Percentiles rank a stretch among this genome's conserved stretches.
phyloP scores from a whole-genome alignment of 2,329 filamentous ascomycete species.

The Diaporthe batatas region DNA sequence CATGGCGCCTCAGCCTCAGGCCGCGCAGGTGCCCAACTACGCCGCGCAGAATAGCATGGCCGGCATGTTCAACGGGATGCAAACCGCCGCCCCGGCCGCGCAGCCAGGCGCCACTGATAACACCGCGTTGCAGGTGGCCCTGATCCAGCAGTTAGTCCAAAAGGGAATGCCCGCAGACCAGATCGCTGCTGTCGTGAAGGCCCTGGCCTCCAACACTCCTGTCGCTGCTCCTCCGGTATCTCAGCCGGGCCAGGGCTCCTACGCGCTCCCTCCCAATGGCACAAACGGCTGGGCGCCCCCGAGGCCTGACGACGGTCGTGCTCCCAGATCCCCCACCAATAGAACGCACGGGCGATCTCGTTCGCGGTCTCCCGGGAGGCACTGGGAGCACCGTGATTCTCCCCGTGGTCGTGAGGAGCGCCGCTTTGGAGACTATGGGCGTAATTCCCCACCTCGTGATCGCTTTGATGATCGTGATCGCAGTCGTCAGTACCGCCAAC shows the following conservation, averaged over 20 bases:
- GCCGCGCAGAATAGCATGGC: conserved; percentile 47
- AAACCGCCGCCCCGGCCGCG: conserved; percentile 51
- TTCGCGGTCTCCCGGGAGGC: conserved; percentile 83
- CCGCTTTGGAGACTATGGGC: conserved; percentile 80
- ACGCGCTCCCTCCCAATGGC: conserved; percentile 49
- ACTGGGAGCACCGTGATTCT: conserved; percentile 76
- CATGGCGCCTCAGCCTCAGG: conserved; percentile 50
- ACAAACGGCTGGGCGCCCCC: conserved; percentile 52
- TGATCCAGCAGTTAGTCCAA: conserved; percentile 81
- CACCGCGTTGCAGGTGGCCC: conserved; percentile 76
- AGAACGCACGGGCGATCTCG: conserved; percentile 75
- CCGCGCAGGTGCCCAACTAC: conserved; percentile 49
- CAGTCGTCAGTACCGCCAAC: conserved; percentile 81
- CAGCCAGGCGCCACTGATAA: conserved; percentile 56
- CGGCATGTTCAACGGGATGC: conserved; percentile 55
- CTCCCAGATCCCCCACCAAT: conserved; percentile 72
- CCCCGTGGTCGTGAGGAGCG: conserved; percentile 76
- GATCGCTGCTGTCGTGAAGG: conserved; percentile 72
- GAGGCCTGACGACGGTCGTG: conserved; percentile 64
- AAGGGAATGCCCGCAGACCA: conserved; percentile 84
- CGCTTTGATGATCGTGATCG: conserved; percentile 68
- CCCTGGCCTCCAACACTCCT: conserved; percentile 56
- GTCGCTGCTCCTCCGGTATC: conserved; percentile 53
- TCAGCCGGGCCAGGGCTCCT: conserved; percentile 58
- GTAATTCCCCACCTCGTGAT: conserved; percentile 71